These are phyloP conservation scores for Fraxinus paxiana DNA, from an alignment of 305 asterid genomes.

Conservation along the genomic window DNA sequence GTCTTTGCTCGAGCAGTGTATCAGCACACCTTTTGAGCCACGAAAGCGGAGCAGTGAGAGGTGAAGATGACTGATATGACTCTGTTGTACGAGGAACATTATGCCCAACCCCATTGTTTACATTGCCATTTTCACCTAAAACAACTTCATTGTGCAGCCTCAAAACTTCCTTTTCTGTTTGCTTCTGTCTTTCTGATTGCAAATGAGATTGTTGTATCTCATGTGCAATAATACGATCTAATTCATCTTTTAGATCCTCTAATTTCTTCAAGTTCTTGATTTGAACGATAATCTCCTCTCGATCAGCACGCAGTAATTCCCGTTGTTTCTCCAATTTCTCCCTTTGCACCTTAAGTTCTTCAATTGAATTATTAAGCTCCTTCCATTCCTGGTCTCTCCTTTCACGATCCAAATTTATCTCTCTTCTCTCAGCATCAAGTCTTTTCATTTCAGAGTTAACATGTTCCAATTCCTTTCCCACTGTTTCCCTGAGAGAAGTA, in stretches of 20 bases:
- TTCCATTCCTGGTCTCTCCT: slow-evolving; percentile 83
- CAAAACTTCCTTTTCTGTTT: background rate
- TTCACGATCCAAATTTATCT: slow-evolving; percentile 69
- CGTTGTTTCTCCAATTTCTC: slow-evolving; percentile 69
- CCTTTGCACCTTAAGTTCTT: slow-evolving; percentile 79
- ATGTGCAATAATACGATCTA: slow-evolving; percentile 57
- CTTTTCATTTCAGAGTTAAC: slow-evolving; percentile 67
- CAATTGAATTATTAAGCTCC: slow-evolving; percentile 68
- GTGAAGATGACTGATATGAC: slow-evolving; percentile 49
- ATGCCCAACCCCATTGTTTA: slow-evolving; percentile 40
- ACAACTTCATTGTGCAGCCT: slow-evolving; percentile 20
- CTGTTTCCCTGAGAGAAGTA: slow-evolving; percentile 54
- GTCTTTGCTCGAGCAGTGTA: slow-evolving; percentile 68
- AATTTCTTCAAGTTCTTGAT: slow-evolving; percentile 68
- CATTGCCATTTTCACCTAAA: slow-evolving; percentile 34
- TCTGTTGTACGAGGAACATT: slow-evolving; percentile 31
- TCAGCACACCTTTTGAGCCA: slow-evolving; percentile 94
- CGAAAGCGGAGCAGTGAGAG: slow-evolving; percentile 67
- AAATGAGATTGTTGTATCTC: slow-evolving; percentile 32
- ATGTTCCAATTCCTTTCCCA: slow-evolving; percentile 66
- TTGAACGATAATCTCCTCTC: slow-evolving; percentile 71
- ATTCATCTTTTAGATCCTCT: slow-evolving; percentile 61
- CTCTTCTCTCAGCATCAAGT: slow-evolving; percentile 67
- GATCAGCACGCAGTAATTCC: slow-evolving; percentile 74
- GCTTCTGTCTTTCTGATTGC: background rate